Conservation (phyloP, 805 yeast genomes). For the Lachancea lanzarotensis region DNA sequence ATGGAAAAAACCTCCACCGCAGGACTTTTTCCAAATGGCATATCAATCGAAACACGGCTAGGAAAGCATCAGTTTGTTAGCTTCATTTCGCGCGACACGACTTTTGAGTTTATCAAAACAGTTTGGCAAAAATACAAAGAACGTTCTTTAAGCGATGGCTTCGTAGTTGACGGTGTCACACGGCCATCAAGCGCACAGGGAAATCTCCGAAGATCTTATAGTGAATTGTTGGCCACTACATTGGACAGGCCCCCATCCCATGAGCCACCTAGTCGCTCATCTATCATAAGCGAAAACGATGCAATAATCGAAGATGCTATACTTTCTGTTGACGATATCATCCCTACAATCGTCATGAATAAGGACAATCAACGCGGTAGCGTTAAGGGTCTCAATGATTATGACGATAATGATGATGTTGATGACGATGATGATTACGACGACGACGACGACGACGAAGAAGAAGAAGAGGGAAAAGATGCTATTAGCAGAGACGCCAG, state of each 20-base stretch:
- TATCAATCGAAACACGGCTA: conserved; percentile 57
- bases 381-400: conserved; percentile 6
- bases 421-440: conserved; percentile 2
- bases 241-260: neutral
- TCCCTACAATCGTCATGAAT: conserved; percentile 6
- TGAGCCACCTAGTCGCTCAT: conserved; percentile 26
- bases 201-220: neutral
- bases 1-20: conserved; percentile 77
- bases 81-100: conserved; percentile 72
- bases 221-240: conserved; percentile 1
- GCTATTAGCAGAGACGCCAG: too few species aligned
- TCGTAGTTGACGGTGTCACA: neutral
- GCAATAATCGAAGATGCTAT: conserved; percentile 31
- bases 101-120: conserved; percentile 60
- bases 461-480: conserved; percentile 30
- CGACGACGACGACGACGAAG: conserved; percentile 14
- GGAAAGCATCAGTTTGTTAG: conserved; percentile 79
- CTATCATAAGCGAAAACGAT: conserved; percentile 20
- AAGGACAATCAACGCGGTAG: neutral
- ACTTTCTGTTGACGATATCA: conserved; percentile 41
- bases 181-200: neutral
- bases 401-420: neutral
- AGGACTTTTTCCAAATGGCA: conserved; percentile 88
- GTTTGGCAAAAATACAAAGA: conserved; percentile 48
- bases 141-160: neutral